Evolutionary conservation across 495 filamentous ascomycete species (phyloP), one percentile per base, ranked within the genome.

Genomic region (Tuber microsphaerosporum): DNA sequence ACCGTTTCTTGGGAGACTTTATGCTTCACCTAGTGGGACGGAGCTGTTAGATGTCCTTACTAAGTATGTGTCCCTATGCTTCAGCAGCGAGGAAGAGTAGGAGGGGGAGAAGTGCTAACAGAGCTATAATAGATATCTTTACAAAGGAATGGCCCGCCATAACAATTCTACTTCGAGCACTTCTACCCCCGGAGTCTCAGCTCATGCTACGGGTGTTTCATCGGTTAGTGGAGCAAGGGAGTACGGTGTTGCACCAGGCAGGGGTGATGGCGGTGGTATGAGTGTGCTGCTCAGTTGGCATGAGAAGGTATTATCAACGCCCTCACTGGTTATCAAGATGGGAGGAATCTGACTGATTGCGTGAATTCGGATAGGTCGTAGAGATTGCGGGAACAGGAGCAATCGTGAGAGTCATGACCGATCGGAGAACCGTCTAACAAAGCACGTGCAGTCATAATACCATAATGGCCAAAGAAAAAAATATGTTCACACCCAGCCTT

Each of bases 221-320:
- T 90, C 75, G 22, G 78, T 74, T 14, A 81, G 72, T 37, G 71
- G 71, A 8, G 45, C 71, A 3, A 73, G 80, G 12, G 81, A 82
- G 80, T 82, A 77, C 90, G 82, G 87, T 88, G 75, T 88, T 88
- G 81, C 85, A 84, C 86, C 89, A 31, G 87, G 88, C 73, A 84
- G 89, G 31, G 88, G 88, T n/a, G 90, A 89, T 73, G 89, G 90
- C 65, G 90, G 90, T 48, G 89, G 90, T 74, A 92, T 92, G 91
- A 92, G 91, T 78, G 91, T 93, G 69, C 81, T 93, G 79, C 83
- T 93, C 81, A 93, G 90, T 80, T 93, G 91, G 91, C 91, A 93
- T 83, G 91, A 93, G 85, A 93, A 92, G 85, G 78, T 80, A 74
- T 71, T 70, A 6, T 26, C 22, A 20, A 34, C 26, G 31, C 17